Conservation (phyloP, 768 basidiomycete species). For the Panaeolus papilionaceus region DNA sequence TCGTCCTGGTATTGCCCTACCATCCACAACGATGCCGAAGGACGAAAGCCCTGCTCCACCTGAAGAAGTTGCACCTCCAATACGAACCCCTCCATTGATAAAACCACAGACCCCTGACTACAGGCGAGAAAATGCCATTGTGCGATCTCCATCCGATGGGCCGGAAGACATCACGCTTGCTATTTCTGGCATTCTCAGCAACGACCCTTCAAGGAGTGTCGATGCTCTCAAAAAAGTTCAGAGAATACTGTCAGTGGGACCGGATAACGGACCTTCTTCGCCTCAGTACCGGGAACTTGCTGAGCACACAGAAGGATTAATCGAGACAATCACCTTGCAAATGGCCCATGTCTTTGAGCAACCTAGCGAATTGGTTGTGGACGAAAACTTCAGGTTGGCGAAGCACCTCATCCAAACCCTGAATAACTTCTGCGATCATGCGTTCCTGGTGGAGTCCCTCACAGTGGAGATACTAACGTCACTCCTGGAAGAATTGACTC, state of each 20-base stretch:
- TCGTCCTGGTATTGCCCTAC: slow-evolving; percentile 52
- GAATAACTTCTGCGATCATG: slow-evolving; percentile 93
- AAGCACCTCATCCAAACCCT: slow-evolving; percentile 98
- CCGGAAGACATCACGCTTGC: slow-evolving; percentile 75
- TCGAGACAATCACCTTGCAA: slow-evolving; percentile 89
- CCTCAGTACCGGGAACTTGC: slow-evolving; percentile 79
- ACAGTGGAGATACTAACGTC: slow-evolving; percentile 85
- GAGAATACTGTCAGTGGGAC: slow-evolving; percentile 77
- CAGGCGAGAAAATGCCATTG: slow-evolving; percentile 15
- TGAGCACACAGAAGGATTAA: slow-evolving; percentile 81
- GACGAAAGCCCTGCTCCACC: slow-evolving; percentile 9
- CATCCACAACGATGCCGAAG: slow-evolving; percentile 17
- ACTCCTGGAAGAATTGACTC: slow-evolving; percentile 89
- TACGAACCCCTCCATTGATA: not conserved
- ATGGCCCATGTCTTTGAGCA: slow-evolving; percentile 93
- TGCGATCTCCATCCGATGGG: slow-evolving; percentile 30
- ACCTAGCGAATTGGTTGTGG: slow-evolving; percentile 71
- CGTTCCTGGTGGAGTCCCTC: slow-evolving; percentile 85
- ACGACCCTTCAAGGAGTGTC: slow-evolving; percentile 84
- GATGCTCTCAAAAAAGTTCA: slow-evolving; percentile 95
- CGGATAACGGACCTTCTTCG: slow-evolving; percentile 73
- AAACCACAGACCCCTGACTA: slow-evolving; percentile 18
- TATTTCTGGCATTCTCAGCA: slow-evolving; percentile 90
- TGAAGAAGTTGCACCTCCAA: not conserved
- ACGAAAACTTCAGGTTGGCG: slow-evolving; percentile 89